These are phyloP conservation scores for Dissophora ornata DNA, from an alignment of 192 early-diverging fungal genomes.

Conservation along the genomic window DNA sequence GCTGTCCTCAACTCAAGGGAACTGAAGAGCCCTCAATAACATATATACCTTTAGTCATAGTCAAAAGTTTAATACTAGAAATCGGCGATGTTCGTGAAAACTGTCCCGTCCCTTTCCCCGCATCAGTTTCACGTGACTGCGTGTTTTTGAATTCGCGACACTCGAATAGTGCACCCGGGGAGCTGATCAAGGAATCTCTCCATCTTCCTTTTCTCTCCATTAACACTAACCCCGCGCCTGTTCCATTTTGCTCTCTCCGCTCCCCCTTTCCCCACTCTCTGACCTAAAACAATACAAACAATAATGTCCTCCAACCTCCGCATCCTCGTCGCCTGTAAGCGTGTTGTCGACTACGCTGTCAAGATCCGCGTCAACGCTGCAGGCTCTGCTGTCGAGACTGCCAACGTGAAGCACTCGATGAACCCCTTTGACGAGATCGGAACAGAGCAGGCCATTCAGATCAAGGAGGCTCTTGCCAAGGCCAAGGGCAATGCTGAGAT, in stretches of 20 bases:
- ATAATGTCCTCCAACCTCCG: constrained; percentile 60
- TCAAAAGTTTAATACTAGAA: no score
- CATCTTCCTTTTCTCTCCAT: constrained; percentile 5
- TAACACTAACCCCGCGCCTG: neutral
- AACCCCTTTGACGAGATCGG: constrained; percentile 99
- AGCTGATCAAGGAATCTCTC: constrained; percentile 20
- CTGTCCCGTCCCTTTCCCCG: constrained; percentile 14
- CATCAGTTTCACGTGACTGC: constrained; percentile 33
- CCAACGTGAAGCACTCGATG: constrained; percentile 96
- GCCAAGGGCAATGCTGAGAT: constrained; percentile 74
- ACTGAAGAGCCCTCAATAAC: neutral
- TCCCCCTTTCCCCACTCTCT: neutral
- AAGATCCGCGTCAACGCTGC: constrained; percentile 95
- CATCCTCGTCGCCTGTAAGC: constrained; percentile 94
- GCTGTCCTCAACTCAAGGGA: neutral
- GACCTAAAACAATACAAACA: neutral
- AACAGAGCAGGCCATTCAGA: constrained; percentile 93
- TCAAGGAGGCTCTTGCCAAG: constrained; percentile 86
- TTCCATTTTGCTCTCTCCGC: neutral
- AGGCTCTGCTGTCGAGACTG: constrained; percentile 89
- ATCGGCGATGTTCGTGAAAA: no score
- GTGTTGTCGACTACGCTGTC: constrained; percentile 98
- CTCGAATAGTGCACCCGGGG: constrained; percentile 24
- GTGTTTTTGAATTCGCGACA: neutral
- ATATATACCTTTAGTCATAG: no score